phyloP scores from a whole-genome alignment of 2,329 filamentous ascomycete species.

The Clonostachys sp. region DNA sequence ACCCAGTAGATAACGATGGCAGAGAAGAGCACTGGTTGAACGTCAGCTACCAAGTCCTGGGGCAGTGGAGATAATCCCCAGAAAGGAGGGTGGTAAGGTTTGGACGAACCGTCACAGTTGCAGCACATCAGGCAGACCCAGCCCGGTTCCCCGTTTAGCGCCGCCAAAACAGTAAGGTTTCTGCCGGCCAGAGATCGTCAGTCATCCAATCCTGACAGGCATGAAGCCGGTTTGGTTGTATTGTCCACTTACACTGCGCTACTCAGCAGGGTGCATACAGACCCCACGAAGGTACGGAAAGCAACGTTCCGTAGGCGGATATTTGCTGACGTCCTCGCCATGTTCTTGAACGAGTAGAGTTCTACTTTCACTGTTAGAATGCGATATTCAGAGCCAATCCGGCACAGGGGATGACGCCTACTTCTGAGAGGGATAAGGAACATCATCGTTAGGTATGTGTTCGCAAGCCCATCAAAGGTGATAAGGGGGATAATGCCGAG shows the following conservation, averaged over 20 bases:
- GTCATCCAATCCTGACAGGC: neutral
- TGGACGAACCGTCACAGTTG: conserved; percentile 52
- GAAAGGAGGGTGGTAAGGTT: neutral
- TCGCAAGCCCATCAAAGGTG: conserved; percentile 54
- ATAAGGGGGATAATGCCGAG: conserved; percentile 58
- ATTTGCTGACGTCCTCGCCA: conserved; percentile 31
- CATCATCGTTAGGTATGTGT: conserved; percentile 59
- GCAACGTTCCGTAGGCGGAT: conserved; percentile 45
- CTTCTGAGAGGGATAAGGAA: conserved; percentile 57
- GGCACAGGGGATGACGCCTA: conserved; percentile 19
- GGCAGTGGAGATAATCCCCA: neutral
- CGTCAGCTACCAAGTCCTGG: neutral
- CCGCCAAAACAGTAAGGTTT: conserved; percentile 55
- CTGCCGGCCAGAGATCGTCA: conserved; percentile 19
- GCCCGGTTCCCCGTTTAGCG: conserved; percentile 54
- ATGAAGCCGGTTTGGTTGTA: neutral
- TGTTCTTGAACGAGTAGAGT: conserved; percentile 49
- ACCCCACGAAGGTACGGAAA: conserved; percentile 55
- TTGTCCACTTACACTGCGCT: conserved; percentile 44
- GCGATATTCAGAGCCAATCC: too few species aligned
- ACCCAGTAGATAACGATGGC: conserved; percentile 59
- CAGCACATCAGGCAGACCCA: conserved; percentile 65
- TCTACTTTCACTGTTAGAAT: conserved; percentile 20
- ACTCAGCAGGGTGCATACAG: conserved; percentile 49
- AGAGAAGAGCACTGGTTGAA: conserved; percentile 49